Evolutionary conservation across 495 filamentous ascomycete genomes (phyloP), one percentile per base, ranked within the genome.

Genomic region (Wilcoxina mikolae): DNA sequence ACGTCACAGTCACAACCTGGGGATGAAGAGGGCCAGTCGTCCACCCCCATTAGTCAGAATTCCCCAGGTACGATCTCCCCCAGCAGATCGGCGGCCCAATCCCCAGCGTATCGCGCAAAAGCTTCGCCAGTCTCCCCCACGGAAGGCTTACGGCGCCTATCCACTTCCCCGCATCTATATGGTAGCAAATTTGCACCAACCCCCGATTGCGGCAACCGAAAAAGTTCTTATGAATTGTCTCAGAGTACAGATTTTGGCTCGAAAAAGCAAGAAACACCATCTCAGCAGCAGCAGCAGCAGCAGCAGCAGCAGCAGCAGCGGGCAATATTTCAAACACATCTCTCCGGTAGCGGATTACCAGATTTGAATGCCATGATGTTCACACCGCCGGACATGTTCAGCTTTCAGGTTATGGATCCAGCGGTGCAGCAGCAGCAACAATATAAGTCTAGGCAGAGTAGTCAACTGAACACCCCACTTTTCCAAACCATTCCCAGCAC

Each of bases 361-460:
- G 85, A 91, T 65, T 74, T 95, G 17, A 82, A 82, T 67, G 78
- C 83, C 10, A 82, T 94, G 68, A 95, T 95, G 87, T 96, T 95
- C 58, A 83, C 88, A 1, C 86, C 88, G 0, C 76, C 79, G 23
- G 88, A 96, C 64, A 86, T 89, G 0, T 90, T 95, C 55, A 86
- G 82, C 0, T 96, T 46, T 50, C 60, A 20, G 44, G 54, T 4
- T 22, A 67, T 84, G 88, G 3, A 85, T 81, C 60, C 86, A 88
- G 62, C 85, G 18, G 23, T 52, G 28, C 29, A 87, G 1, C 77
- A 64, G 22, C 60, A 69, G 31, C 70, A 68, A 25, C 66, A 69
- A 39, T 42, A n/a, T 58, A 60, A 26, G 28, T 42, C 20, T 46
- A 65, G 12, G 12, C n/a, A 4, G 20, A 60, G 46, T 26, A 29